Percentiles rank a stretch among this genome's conserved stretches.
Conservation (phyloP, 305 asterid species). For the Solanum hybrid region DNA sequence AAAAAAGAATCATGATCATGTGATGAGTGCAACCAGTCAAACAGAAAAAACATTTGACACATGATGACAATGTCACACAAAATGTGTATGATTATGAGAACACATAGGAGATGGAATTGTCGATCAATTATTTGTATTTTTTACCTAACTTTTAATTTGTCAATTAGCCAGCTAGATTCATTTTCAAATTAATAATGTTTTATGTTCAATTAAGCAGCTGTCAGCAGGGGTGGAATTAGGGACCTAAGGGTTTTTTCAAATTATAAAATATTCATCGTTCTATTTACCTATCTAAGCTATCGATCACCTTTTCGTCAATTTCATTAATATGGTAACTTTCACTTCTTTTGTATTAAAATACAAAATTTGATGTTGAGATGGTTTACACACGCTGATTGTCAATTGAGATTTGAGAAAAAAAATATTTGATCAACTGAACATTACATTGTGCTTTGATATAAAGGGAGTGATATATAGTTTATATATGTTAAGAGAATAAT, state of each 20-base stretch:
- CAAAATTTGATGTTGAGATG: not conserved
- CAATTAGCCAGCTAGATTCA: slow-evolving; percentile 5
- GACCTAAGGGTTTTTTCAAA: not conserved
- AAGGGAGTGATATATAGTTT: not conserved
- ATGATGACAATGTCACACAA: not conserved
- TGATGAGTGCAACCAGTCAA: not conserved
- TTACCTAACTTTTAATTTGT: not conserved
- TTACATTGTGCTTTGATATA: not conserved
- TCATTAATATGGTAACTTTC: not conserved
- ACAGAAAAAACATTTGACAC: not conserved
- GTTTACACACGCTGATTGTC: not conserved
- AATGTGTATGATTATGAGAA: not conserved
- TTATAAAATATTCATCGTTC: not conserved
- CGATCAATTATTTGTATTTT: not conserved
- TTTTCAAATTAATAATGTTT: not conserved
- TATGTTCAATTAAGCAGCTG: not conserved
- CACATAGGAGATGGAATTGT: not conserved
- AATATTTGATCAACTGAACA: not conserved
- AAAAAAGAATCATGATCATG: not conserved
- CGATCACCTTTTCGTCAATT: not conserved
- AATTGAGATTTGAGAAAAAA: not conserved
- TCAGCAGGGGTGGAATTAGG: not conserved
- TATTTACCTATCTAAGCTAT: not conserved
- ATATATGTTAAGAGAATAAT: not conserved
- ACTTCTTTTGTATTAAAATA: not conserved